Evolutionary conservation across 164 flowering plant genomes (phyloP).

Genomic region (Magnolia officinalis): DNA sequence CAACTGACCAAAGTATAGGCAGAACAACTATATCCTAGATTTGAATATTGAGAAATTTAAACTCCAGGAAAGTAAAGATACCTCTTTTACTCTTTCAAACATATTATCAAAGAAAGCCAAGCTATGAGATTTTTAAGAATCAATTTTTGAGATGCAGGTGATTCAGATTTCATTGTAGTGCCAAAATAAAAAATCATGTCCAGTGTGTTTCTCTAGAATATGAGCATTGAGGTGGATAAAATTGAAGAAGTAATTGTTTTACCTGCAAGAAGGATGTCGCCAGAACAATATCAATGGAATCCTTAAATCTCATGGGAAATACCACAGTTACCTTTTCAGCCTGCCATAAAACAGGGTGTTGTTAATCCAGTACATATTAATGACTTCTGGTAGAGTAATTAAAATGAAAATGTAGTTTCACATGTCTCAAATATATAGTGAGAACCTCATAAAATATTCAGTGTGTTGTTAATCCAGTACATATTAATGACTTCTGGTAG

Average conservation of each 20-base stretch:
- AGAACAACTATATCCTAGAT: not conserved
- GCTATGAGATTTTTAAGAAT: no score
- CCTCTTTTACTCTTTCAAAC: no score
- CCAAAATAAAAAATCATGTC: not conserved
- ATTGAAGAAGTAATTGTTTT: slow-evolving; percentile 6
- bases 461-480: not conserved
- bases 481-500: not conserved
- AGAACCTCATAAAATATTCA: slow-evolving; percentile 10
- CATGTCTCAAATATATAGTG: not conserved
- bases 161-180: no score
- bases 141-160: no score
- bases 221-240: not conserved
- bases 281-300: slow-evolving; percentile 71
- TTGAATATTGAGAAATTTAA: no score
- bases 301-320: slow-evolving; percentile 93
- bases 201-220: not conserved
- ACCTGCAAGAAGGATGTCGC: slow-evolving; percentile 98
- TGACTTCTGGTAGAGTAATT: not conserved
- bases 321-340: slow-evolving; percentile 81
- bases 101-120: no score
- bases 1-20: not conserved
- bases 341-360: slow-evolving; percentile 38
- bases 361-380: not conserved
- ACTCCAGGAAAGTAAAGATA: no score
- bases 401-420: not conserved